Conservation (phyloP, 768 basidiomycete genomes). For the Gyrodon lividus region DNA sequence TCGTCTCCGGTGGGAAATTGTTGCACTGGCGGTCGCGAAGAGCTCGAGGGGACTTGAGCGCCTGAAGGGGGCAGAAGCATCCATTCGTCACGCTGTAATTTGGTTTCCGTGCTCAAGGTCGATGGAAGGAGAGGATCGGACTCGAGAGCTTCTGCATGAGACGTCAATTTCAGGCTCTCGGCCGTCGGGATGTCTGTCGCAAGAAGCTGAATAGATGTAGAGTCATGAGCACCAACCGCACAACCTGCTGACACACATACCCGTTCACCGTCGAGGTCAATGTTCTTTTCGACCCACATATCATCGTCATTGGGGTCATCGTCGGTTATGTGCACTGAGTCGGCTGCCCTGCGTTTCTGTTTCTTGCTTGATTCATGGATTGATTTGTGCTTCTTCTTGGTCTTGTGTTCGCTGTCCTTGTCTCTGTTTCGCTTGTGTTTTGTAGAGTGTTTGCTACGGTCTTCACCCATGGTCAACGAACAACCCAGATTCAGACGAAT, state of each 20-base stretch:
- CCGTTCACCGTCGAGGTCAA: slow-evolving; percentile 72
- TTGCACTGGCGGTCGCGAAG: slow-evolving; percentile 31
- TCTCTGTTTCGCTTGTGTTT: slow-evolving; percentile 32
- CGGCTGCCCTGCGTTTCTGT: slow-evolving; percentile 31
- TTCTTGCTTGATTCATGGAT: slow-evolving; percentile 43
- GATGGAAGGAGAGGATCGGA: slow-evolving; percentile 50
- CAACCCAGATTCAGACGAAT: background rate
- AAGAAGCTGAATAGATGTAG: slow-evolving; percentile 48
- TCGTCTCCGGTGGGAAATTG: slow-evolving; percentile 40
- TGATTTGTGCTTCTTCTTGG: slow-evolving; percentile 56
- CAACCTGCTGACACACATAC: slow-evolving; percentile 41
- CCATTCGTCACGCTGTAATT: slow-evolving; percentile 79
- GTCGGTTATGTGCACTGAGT: slow-evolving; percentile 50
- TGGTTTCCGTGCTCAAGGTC: slow-evolving; percentile 44
- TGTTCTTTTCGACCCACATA: slow-evolving; percentile 88
- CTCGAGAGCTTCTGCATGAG: slow-evolving; percentile 49
- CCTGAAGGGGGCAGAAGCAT: slow-evolving; percentile 59
- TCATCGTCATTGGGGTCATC: slow-evolving; percentile 50
- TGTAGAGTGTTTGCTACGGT: slow-evolving; percentile 17
- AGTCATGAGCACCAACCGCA: slow-evolving; percentile 6
- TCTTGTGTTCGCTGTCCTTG: slow-evolving; percentile 44
- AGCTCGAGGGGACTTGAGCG: slow-evolving; percentile 27
- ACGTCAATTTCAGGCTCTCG: slow-evolving; percentile 66
- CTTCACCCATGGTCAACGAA: slow-evolving; percentile 21
- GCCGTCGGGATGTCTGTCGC: slow-evolving; percentile 76